Base-by-base conservation (phyloP, 805 yeast genomes). In the Teunomyces barrocoloradensis region DNA sequence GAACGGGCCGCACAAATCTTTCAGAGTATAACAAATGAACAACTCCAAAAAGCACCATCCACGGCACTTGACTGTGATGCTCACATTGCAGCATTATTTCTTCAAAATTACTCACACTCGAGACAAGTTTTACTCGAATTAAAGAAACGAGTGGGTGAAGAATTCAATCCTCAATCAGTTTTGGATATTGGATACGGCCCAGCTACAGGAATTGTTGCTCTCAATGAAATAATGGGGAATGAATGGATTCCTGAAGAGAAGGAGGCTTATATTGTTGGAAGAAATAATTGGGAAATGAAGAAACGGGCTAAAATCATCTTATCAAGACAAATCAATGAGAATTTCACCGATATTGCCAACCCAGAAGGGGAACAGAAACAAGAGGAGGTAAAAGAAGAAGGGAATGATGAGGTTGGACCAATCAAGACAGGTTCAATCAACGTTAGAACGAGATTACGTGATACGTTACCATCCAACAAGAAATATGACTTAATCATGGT, bases 141-240 rank as follows among this genome's bases (percentile, higher is more conserved):
- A 30, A 73, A 79, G 53, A 62, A 66, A 37, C 71, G 91, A 35
- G 63, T 75, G 17, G 85, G 83, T 0, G 69, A 68, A 0, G 58
- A 60, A 42, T 87, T 89, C 69, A 64, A 64, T 18, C 97, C 97
- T 0, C 59, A 75, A 25, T 71, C 79, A 4, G 79, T 94, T 0
- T 71, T 94, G 43, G 95, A 89, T 58, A 79, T 89, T 11, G 92
- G 96, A 0, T 83, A 77, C 60, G 98, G 99, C 0, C 98, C 99
- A 0, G 92, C 89, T 1, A 85, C 95, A 0, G 97, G 97, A 1
- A 82, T 94, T 73, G 68, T 91, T 12, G 98, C 96, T 0, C 70
- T 90, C 44, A 89, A 91, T 59, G 96, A 90, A 57, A 57, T 91
- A 1, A 80, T 89, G 82, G 90, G 87, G 0, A 75, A 75, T 2